phyloP scores from a whole-genome alignment of 2,329 filamentous ascomycete genomes.

The Neurospora sp. region DNA sequence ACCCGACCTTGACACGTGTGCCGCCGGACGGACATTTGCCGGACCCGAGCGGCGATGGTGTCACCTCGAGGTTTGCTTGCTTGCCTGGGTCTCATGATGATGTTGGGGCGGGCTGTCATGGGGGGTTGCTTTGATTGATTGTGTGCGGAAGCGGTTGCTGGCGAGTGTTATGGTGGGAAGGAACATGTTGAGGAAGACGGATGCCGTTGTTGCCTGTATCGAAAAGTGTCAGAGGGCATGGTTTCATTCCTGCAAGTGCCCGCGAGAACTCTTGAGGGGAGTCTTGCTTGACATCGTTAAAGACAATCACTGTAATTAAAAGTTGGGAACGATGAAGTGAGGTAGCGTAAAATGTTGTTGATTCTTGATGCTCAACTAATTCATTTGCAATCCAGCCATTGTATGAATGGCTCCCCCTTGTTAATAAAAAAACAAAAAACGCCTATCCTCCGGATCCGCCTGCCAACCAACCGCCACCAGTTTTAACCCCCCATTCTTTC shows the following conservation, averaged over 20 bases:
- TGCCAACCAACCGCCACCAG: neutral
- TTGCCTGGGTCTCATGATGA: neutral
- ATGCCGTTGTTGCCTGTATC: neutral
- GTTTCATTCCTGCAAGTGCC: neutral
- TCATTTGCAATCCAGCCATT: neutral
- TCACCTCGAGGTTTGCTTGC: neutral
- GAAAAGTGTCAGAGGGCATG: neutral
- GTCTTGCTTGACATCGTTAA: neutral
- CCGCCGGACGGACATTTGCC: too few relatives aligned
- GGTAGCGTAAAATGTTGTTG: neutral
- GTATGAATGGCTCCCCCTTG: neutral
- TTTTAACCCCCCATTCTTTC: neutral
- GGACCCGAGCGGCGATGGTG: too few relatives aligned
- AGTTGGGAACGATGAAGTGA: neutral
- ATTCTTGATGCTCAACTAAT: neutral
- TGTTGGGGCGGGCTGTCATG: neutral
- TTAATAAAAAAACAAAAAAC: neutral
- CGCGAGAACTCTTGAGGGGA: neutral
- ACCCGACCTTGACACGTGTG: too few relatives aligned
- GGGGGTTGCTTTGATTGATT: neutral
- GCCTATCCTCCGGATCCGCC: neutral
- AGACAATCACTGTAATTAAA: neutral
- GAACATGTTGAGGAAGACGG: neutral
- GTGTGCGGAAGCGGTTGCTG: neutral
- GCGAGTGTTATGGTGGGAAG: neutral